Conservation (phyloP, 805 yeast genomes). For the Kuraishia piskuri region DNA sequence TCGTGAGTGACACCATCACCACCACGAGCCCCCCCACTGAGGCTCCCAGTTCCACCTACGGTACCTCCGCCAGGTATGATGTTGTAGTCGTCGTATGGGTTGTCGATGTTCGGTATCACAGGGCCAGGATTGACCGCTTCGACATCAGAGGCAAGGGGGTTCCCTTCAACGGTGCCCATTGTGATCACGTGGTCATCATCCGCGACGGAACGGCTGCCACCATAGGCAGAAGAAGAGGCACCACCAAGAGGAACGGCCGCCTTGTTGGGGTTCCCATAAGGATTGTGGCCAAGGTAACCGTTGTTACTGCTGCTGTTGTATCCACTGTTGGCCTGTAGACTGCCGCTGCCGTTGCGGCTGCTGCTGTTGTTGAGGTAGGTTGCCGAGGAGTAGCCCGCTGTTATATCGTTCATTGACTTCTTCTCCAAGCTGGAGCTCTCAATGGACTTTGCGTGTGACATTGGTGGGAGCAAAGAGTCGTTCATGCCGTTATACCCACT, state of each 20-base stretch:
- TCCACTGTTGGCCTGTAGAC: not conserved
- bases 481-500: not conserved
- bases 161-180: not conserved
- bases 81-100: slow-evolving; percentile 6
- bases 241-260: not conserved
- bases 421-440: slow-evolving; percentile 8
- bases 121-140: slow-evolving; percentile 2
- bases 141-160: not conserved
- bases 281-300: not conserved
- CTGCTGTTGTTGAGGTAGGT: slow-evolving; percentile 4
- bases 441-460: not conserved
- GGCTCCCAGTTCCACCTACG: slow-evolving; percentile 12
- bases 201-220: not conserved
- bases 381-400: slow-evolving; percentile 6
- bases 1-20: not conserved
- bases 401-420: slow-evolving; percentile 9
- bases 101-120: slow-evolving; percentile 6
- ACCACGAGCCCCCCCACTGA: too few species aligned
- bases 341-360: not conserved
- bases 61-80: slow-evolving; percentile 6
- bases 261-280: not conserved
- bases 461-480: not conserved
- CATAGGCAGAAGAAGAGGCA: too few species aligned
- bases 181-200: not conserved
- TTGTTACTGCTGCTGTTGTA: not conserved